Evolutionary conservation across 129 eudicot genomes (phyloP).

Genomic region (Pulicaria dysenterica): DNA sequence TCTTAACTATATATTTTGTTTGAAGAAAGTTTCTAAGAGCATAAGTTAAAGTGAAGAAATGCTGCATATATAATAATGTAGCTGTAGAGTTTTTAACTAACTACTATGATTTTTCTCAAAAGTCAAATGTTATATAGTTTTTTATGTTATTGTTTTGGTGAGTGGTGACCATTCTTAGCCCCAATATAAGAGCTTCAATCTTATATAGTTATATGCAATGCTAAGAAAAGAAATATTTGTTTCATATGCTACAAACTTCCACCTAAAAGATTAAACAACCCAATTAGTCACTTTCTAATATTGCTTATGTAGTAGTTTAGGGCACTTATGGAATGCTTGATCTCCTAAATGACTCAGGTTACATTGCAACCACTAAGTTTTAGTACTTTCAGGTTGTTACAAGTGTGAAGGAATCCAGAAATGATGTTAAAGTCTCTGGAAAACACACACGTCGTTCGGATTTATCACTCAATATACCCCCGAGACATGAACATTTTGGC

Average conservation of each 20-base stretch:
- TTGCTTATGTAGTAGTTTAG: too few relatives aligned
- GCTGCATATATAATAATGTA: conserved; percentile 20
- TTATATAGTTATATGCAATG: background rate
- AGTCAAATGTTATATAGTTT: conserved; percentile 10
- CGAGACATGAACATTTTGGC: conserved; percentile 49
- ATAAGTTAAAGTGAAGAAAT: conserved; percentile 6
- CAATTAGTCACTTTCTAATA: too few relatives aligned
- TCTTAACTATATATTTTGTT: background rate
- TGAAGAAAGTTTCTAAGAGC: background rate
- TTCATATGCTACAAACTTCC: background rate
- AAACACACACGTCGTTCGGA: conserved; percentile 38
- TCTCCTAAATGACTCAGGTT: background rate
- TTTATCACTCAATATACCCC: conserved; percentile 74
- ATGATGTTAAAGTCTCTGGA: conserved; percentile 33
- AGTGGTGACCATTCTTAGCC: background rate
- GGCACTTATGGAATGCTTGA: too few relatives aligned
- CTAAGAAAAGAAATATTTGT: background rate
- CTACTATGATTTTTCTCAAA: background rate
- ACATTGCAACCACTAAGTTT: background rate
- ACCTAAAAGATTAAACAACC: too few relatives aligned
- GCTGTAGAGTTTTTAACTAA: conserved; percentile 13
- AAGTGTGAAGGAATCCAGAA: conserved; percentile 24
- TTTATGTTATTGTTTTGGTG: background rate
- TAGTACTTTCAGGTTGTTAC: conserved; percentile 50
- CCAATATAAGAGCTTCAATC: conserved; percentile 10